These are phyloP conservation scores for Rubus idaeus DNA, from an alignment of 306 rosid genomes.

Conservation along the genomic window DNA sequence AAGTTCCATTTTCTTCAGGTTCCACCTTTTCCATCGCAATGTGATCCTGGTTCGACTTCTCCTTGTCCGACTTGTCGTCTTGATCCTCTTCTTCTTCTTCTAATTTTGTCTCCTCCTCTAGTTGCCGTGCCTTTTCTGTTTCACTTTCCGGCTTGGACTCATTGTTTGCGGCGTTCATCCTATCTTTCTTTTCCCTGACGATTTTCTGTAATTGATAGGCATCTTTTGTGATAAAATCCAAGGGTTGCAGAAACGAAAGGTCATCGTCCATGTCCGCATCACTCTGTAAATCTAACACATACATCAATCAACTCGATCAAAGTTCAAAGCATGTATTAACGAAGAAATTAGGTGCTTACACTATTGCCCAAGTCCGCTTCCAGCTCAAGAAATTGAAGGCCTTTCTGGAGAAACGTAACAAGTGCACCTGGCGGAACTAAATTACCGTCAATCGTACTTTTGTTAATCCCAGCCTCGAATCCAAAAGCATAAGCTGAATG, in stretches of 20 bases:
- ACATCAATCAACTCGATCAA: constrained; percentile 34
- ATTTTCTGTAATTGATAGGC: constrained; percentile 48
- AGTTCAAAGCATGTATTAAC: background rate
- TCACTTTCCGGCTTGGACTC: constrained; percentile 35
- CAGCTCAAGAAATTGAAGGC: constrained; percentile 65
- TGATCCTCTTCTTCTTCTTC: constrained; percentile 34
- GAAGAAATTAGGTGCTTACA: constrained; percentile 30
- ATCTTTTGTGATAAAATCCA: constrained; percentile 68
- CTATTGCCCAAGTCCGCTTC: constrained; percentile 60
- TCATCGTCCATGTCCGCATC: constrained; percentile 67
- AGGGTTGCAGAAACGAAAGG: constrained; percentile 59
- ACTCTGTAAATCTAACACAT: constrained; percentile 48
- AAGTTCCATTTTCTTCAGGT: constrained; percentile 40
- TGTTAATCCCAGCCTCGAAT: constrained; percentile 64
- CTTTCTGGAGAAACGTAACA: constrained; percentile 58
- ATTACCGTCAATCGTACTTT: constrained; percentile 43
- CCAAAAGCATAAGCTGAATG: constrained; percentile 72
- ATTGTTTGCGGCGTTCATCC: constrained; percentile 33
- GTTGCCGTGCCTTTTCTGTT: constrained; percentile 28
- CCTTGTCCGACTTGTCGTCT: constrained; percentile 28
- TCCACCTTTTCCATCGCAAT: constrained; percentile 33
- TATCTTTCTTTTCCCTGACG: constrained; percentile 50
- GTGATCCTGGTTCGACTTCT: constrained; percentile 24
- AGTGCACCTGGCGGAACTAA: constrained; percentile 71
- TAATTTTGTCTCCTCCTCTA: constrained; percentile 36